A percentile compares a stretch with the other conserved stretches of the same genome.
Evolutionary conservation across 2,329 filamentous ascomycete species (phyloP).

Genomic region (Aspergillus phoenicis): DNA sequence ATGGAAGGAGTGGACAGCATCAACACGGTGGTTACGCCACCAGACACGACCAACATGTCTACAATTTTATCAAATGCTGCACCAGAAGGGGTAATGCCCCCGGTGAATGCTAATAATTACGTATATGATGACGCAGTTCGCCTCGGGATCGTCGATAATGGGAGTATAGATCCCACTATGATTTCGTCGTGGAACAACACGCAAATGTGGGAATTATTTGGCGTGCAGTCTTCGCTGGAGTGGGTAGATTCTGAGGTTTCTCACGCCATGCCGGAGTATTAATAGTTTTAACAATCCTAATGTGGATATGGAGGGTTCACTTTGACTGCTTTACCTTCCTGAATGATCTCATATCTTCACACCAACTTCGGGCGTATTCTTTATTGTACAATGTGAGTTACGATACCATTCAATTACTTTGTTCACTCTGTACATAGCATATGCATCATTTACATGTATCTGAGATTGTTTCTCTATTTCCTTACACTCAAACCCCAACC

Average conservation of each 20-base stretch:
- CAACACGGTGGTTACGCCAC: neutral
- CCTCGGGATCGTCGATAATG: neutral
- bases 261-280: too few species aligned
- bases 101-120: neutral
- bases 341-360: too few species aligned
- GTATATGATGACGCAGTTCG: neutral
- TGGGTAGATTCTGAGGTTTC: neutral
- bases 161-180: neutral
- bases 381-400: too few species aligned
- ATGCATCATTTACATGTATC: too few species aligned
- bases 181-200: neutral
- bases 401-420: too few species aligned
- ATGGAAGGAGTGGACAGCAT: neutral
- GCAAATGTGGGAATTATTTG: neutral
- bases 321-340: too few species aligned
- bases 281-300: too few species aligned
- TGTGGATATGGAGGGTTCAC: too few species aligned
- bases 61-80: neutral
- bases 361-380: too few species aligned
- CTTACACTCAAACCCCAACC: too few species aligned
- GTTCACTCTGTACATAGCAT: too few species aligned
- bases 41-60: neutral
- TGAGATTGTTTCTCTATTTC: too few species aligned
- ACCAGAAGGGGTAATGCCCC: neutral
- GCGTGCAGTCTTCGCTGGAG: neutral